Evolutionary conservation across 2,329 filamentous ascomycete species (phyloP), one percentile per base, ranked within the genome.

Genomic region (Nectriaceae sp.): DNA sequence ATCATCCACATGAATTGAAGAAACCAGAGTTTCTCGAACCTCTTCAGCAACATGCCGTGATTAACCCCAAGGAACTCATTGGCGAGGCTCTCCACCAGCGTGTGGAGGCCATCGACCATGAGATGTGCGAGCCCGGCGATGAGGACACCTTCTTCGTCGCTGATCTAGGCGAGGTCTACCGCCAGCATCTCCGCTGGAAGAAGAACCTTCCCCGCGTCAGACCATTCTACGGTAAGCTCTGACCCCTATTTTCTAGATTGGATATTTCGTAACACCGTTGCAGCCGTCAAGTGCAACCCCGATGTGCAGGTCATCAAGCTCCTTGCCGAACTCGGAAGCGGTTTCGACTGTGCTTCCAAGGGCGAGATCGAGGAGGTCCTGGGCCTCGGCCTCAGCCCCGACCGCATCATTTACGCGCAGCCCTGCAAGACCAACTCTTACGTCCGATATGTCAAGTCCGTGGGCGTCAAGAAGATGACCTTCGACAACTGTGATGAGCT

Each of bases 371-470:
- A 99, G 70, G 85, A 92, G 70, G 88, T 97, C 53, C 79, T 97
- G 45, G 79, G 81, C 65, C 82, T 92, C 69, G 92, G 91, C 61
- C 81, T 96, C 59, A 86, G 89, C 66, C 89, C 94, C 11, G 83
- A 85, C 58, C 91, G 93, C 70, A 95, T 99, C 78, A 97, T 99
- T 75, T 99, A 97, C 68, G 94, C 94, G 42, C 94, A 99, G 76
- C 94, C 94, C 47, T 97, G 94, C 88, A 99, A 99, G 85, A 99
- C 94, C 65, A 96, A 94, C 76, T 97, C 93, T 40, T 97, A 97
- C 71, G 81, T 99, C 54, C 90, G 92, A 66, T 96, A 92, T 66
- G 94, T 95, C 56, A 85, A 88, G 65, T 82, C 84, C 67, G 79
- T 86, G 59, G 88, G 88, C 60, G 94, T 99, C 68, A 93, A 89